phyloP scores from a whole-genome alignment of 1,284 basidiomycete species.

The Fomitopsis schrenkii region DNA sequence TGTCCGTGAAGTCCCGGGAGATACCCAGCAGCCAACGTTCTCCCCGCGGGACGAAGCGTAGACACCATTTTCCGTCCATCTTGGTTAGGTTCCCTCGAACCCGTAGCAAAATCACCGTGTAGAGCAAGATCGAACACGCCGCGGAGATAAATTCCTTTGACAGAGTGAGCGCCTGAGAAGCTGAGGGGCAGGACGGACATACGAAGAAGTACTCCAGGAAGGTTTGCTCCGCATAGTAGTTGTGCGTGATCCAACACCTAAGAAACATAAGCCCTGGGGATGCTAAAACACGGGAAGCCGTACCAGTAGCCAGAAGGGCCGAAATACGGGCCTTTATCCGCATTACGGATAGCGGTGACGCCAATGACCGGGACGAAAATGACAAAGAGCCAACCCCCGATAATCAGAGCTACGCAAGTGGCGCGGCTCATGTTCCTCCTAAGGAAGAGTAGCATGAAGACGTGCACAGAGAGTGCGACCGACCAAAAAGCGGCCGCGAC shows the following conservation, averaged over 20 bases:
- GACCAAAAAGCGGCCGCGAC: constrained; percentile 40
- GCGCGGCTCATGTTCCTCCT: constrained; percentile 26
- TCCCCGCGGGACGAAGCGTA: constrained; percentile 29
- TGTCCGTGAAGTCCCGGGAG: constrained; percentile 32
- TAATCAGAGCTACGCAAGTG: constrained; percentile 25
- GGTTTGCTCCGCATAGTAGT: constrained; percentile 37
- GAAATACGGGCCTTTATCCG: constrained; percentile 35
- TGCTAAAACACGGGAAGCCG: neutral
- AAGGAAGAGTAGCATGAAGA: constrained; percentile 40
- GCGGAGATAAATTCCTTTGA: constrained; percentile 33
- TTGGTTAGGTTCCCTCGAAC: constrained; percentile 36
- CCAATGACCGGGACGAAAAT: constrained; percentile 32
- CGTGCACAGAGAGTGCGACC: constrained; percentile 35
- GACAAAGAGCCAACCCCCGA: constrained; percentile 33
- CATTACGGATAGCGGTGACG: constrained; percentile 31
- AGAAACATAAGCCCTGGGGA: neutral
- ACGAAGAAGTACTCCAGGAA: constrained; percentile 47
- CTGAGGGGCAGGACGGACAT: neutral
- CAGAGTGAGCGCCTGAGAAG: neutral
- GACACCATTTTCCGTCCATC: constrained; percentile 27
- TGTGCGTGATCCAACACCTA: constrained; percentile 46
- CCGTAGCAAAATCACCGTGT: constrained; percentile 32
- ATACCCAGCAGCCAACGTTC: constrained; percentile 34
- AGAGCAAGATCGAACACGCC: constrained; percentile 30
- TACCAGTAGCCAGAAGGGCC: constrained; percentile 41